Evolutionary conservation across 2,329 filamentous ascomycete genomes (phyloP), one percentile per base, ranked within the genome.

Genomic region (Botrytis medusae): DNA sequence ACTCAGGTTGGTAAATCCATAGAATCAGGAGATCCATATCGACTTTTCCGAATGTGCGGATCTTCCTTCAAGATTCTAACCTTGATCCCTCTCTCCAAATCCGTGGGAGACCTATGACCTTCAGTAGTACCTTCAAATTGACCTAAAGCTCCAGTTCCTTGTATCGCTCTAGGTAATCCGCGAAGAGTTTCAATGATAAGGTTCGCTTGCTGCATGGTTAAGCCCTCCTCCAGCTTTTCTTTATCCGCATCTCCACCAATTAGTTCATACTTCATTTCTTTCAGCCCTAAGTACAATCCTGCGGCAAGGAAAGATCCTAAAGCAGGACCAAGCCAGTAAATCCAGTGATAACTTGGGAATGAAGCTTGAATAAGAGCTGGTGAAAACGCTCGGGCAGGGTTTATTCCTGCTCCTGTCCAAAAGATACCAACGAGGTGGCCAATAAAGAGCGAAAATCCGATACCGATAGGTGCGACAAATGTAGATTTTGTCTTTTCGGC

Each of bases 391-490:
- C 84, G 81, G 18, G 84, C 83, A 12, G 84, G 84, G 75, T 86
- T 86, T 12, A 86, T 80, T 25, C 82, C 84, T 57, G 84, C 84
- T 44, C 85, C 84, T 8, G 84, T 86, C 69, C 84, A 85, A 74
- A 83, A 83, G 22, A 86, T 84, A 59, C 84, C 85, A 8, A 74
- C 48, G 4, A 74, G 37, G 46, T 69, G 60, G n/a, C 34, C 81
- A 32, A 86, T 82, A 77, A 86, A 86, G 4, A 86, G 79, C 9
- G 84, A 80, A 68, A 86, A 78, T 3, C 84, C 84, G 37, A 86
- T 86, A 16, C 84, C 85, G 0, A 86, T 81, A 0, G 85, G 85
- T 14, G 85, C 85, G 29, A 86, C 82, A 73, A 85, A 86, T 0
- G 84, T 86, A 2, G 81, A 84, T 29, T 76, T 77, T 0, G 71